These are phyloP conservation scores for Zoysia pacifica DNA, from an alignment of 176 grass and related monocot genomes.

Conservation along the genomic window DNA sequence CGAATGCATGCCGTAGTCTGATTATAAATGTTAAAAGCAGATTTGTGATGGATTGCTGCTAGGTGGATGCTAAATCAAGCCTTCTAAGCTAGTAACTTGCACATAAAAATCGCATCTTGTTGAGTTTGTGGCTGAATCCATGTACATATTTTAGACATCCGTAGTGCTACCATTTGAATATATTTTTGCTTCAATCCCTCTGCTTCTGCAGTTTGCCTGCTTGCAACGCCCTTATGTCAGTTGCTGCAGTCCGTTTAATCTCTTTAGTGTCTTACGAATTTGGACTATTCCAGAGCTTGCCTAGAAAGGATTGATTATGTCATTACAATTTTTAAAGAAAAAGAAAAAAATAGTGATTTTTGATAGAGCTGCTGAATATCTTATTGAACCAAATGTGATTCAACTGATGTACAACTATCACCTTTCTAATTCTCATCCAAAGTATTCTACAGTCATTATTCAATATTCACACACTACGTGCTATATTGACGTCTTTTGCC, in stretches of 20 bases:
- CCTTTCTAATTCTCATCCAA: neutral
- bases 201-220: neutral
- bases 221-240: neutral
- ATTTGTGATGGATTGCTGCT: neutral
- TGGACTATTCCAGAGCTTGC: neutral
- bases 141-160: neutral
- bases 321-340: too few species aligned
- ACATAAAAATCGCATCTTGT: neutral
- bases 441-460: neutral
- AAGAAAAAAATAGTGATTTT: neutral
- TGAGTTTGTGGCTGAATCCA: neutral
- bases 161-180: neutral
- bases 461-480: neutral
- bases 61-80: neutral
- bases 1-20: neutral
- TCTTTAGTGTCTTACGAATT: neutral
- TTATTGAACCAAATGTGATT: neutral
- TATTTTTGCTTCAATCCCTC: neutral
- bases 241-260: neutral
- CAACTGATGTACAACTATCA: neutral
- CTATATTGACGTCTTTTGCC: neutral
- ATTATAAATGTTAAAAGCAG: neutral
- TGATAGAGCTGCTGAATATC: neutral
- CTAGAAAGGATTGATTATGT: too few species aligned
- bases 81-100: neutral